Base-by-base conservation (phyloP, 176 grass and related monocot genomes). In the Rhynchospora tenuis region DNA sequence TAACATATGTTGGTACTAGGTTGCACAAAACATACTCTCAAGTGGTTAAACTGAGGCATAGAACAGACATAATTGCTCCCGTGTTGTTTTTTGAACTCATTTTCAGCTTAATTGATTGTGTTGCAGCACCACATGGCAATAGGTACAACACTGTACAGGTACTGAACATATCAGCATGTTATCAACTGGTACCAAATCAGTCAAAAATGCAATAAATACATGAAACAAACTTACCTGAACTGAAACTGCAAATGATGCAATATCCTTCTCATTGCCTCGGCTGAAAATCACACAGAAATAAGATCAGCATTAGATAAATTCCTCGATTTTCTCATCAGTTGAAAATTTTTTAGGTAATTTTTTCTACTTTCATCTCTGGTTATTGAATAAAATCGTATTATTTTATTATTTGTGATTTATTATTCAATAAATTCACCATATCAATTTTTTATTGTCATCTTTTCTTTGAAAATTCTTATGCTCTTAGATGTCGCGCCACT, bases 201-300 rank as follows among this genome's bases (percentile, higher is more conserved):
- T 56, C 4, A 9, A 80, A 33, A 12, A 50, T 66, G 59, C 38
- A 64, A 0, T 31, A 63, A 14, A 33, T 15, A 61, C 54, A 82
- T 13, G 27, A 66, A 83, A 61, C 26, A 51, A 69, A 26, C 45
- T 69, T 86, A 95, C 96, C 91, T 95, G 96, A 65, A 95, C 96
- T 6, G 96, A 98, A 81, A 91, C 89, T 1, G 91, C 89, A 58
- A 89, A 98, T 7, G 96, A 98, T 80, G 92, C 96, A 56, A 98
- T 90, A 80, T 94, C 96, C 79, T 86, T 91, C 73, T 90, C 92
- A 20, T 85, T 83, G 51, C 87, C 87, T 57, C 87, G 84, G 82
- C 92, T 88, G 75, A 84, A 83, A 83, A 87, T 81, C 20, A 90
- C 81, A 86, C 33, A 74, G 11, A 46, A 87, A 55, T 64, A 60